A percentile compares a stretch with the other conserved stretches of the same genome.
phyloP scores from a whole-genome alignment of 2,329 filamentous ascomycete genomes.

The Amylocarpus encephaloides region DNA sequence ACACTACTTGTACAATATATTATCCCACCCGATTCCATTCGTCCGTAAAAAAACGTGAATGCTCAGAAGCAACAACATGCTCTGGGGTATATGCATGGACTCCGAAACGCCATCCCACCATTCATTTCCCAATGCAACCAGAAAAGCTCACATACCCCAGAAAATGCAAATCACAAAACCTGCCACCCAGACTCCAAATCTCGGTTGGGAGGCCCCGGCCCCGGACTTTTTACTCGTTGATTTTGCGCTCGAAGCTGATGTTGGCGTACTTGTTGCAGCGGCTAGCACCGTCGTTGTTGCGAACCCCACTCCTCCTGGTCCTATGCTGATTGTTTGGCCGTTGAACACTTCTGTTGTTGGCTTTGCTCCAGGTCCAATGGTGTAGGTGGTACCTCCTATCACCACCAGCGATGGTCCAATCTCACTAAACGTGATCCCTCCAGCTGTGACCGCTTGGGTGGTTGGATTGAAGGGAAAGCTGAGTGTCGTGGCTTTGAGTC shows the following conservation, averaged over 20 bases:
- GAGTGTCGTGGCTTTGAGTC: conserved; percentile 17
- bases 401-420: conserved; percentile 19
- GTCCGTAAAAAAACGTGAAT: not conserved
- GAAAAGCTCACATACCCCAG: conserved; percentile 13
- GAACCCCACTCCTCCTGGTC: conserved; percentile 26
- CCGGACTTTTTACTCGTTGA: conserved; percentile 12
- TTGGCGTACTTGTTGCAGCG: conserved; percentile 4
- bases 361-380: conserved; percentile 16
- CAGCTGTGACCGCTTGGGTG: conserved; percentile 19
- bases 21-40: not conserved
- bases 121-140: not conserved
- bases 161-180: conserved; percentile 11
- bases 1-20: not conserved
- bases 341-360: conserved; percentile 17
- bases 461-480: conserved; percentile 20
- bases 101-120: not conserved
- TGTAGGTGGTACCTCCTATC: conserved; percentile 25
- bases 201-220: conserved; percentile 6
- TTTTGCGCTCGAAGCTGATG: not conserved
- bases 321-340: conserved; percentile 25
- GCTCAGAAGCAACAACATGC: not conserved
- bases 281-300: conserved; percentile 23
- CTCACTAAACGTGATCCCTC: conserved; percentile 22
- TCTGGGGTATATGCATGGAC: conserved; percentile 14
- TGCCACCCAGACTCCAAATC: conserved; percentile 5